These are phyloP conservation scores for Aegilops bicornis DNA, from an alignment of 176 grass and related monocot species.

Conservation along the genomic window DNA sequence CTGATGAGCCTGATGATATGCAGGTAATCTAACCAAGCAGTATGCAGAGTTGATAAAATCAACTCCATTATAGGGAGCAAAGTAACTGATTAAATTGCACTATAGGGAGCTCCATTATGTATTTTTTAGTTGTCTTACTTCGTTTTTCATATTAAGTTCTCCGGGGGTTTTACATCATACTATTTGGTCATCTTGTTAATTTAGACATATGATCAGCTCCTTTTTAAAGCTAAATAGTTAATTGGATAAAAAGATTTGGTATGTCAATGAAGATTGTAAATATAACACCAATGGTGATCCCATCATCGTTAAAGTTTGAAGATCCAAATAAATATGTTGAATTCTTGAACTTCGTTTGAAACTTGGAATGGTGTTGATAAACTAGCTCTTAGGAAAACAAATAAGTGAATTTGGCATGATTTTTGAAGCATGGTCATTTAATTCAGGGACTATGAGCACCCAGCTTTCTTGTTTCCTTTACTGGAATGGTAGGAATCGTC, in stretches of 20 bases:
- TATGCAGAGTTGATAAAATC: neutral
- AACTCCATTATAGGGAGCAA: neutral
- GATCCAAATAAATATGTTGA: neutral
- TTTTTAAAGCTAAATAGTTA: neutral
- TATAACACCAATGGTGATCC: neutral
- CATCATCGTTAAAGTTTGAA: neutral
- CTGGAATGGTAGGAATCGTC: neutral
- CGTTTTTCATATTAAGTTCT: neutral
- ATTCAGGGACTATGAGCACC: neutral
- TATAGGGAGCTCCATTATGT: neutral
- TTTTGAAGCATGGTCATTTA: neutral
- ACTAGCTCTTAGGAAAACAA: neutral
- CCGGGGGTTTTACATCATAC: neutral
- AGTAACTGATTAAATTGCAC: neutral
- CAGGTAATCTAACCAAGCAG: constrained; percentile 53
- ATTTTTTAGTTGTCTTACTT: neutral
- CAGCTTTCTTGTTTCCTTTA: neutral
- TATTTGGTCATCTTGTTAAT: neutral
- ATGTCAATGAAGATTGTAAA: neutral
- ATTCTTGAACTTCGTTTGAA: neutral
- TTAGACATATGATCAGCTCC: neutral
- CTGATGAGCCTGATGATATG: constrained; percentile 74
- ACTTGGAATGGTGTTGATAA: neutral
- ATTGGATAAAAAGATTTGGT: neutral
- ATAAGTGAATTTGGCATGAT: neutral